Conservation (phyloP, 176 grass and related monocot genomes). For the Triticum turgidum region DNA sequence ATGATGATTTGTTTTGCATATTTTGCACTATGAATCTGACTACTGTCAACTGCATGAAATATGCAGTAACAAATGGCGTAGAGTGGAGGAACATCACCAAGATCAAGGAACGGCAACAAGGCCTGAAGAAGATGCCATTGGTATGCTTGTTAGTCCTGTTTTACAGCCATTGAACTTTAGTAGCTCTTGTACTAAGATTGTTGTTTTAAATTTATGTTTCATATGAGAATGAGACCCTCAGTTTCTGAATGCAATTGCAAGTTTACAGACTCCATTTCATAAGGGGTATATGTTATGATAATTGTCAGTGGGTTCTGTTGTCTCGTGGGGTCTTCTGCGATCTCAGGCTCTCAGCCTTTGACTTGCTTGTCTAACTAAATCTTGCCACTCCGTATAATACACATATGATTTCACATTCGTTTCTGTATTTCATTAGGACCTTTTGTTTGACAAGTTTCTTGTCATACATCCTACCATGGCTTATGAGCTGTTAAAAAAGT, state of each 20-base stretch:
- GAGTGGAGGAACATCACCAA: slow-evolving; percentile 34
- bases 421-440: background rate
- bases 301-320: background rate
- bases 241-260: background rate
- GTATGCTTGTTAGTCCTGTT: slow-evolving; percentile 40
- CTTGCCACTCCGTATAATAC: background rate
- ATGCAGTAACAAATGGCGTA: slow-evolving; percentile 54
- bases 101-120: slow-evolving; percentile 19
- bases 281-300: background rate
- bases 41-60: slow-evolving; percentile 29
- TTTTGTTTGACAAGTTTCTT: background rate
- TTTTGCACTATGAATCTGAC: slow-evolving; percentile 14
- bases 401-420: background rate
- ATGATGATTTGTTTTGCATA: slow-evolving; percentile 18
- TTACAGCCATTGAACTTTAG: background rate
- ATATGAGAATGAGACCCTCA: background rate
- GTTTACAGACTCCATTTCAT: background rate
- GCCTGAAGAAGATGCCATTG: slow-evolving; percentile 22
- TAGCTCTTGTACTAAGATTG: background rate
- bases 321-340: background rate
- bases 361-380: background rate
- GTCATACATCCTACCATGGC: background rate
- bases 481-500: background rate
- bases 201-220: background rate
- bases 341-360: background rate